Evolutionary conservation across 352 stramenopile genomes (phyloP).

Genomic region (Hyphochytrium catenoides): DNA sequence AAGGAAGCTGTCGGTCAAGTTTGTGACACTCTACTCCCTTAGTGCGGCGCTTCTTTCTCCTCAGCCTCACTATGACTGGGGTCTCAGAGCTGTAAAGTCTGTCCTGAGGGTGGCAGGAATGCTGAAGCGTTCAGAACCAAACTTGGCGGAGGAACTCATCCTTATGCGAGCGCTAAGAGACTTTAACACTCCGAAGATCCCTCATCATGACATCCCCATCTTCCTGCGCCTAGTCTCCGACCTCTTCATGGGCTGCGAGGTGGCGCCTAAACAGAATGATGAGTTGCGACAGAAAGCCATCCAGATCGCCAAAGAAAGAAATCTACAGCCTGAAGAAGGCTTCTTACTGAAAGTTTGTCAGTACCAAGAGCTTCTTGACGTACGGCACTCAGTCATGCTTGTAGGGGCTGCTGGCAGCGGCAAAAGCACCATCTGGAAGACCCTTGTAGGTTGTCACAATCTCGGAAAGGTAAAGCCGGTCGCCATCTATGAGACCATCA

Average conservation of each 20-base stretch:
- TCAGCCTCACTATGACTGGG: slow-evolving; percentile 76
- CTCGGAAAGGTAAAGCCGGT: slow-evolving; percentile 62
- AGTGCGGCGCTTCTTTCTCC: slow-evolving; percentile 55
- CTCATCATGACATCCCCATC: slow-evolving; percentile 56
- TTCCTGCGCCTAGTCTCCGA: slow-evolving; percentile 61
- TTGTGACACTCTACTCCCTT: slow-evolving; percentile 65
- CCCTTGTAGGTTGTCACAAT: slow-evolving; percentile 60
- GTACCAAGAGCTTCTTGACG: slow-evolving; percentile 57
- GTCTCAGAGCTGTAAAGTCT: slow-evolving; percentile 61
- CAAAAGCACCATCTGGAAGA: slow-evolving; percentile 60
- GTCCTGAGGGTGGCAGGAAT: slow-evolving; percentile 59
- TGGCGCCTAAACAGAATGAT: slow-evolving; percentile 79
- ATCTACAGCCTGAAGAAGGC: slow-evolving; percentile 52
- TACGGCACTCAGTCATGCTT: slow-evolving; percentile 62
- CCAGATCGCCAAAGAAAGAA: slow-evolving; percentile 60
- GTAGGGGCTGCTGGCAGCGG: slow-evolving; percentile 45
- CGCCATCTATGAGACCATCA: slow-evolving; percentile 63
- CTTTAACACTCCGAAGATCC: slow-evolving; percentile 66
- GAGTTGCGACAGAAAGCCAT: slow-evolving; percentile 72
- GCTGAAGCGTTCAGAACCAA: slow-evolving; percentile 43
- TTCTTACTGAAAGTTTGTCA: slow-evolving; percentile 66
- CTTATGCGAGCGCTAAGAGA: slow-evolving; percentile 56
- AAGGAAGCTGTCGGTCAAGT: slow-evolving; percentile 69
- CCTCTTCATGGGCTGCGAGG: slow-evolving; percentile 73
- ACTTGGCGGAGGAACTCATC: slow-evolving; percentile 58